Conservation (phyloP, 2,329 filamentous ascomycete genomes). For the Scedosporium dehoogii region DNA sequence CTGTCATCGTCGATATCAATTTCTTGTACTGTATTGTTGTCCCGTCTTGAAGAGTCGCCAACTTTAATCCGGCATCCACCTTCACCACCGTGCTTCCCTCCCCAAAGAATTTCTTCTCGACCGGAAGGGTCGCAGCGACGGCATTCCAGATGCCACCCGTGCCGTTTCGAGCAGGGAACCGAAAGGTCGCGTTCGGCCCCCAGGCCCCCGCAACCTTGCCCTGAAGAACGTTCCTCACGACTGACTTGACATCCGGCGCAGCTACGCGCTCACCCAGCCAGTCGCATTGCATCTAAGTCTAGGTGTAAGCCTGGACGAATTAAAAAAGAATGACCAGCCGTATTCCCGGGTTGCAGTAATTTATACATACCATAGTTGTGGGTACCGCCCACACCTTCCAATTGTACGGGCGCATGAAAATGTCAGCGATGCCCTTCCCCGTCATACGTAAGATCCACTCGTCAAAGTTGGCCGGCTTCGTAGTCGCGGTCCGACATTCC, state of each 20-base stretch:
- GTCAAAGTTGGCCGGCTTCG: conserved; percentile 93
- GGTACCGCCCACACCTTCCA: conserved; percentile 99
- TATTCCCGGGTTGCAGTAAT: not conserved
- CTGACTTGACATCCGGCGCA: conserved; percentile 86
- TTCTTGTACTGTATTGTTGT: conserved; percentile 85
- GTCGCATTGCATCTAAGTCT: conserved; percentile 82
- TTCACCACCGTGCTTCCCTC: conserved; percentile 74
- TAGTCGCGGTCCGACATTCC: conserved; percentile 74
- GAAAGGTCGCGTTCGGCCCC: conserved; percentile 97
- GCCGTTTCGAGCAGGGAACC: conserved; percentile 89
- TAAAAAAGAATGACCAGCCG: not conserved
- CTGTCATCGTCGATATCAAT: conserved; percentile 91
- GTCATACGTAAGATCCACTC: conserved; percentile 96
- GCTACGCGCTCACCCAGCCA: conserved; percentile 99
- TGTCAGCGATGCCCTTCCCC: conserved; percentile 79
- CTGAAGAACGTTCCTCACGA: conserved; percentile 89
- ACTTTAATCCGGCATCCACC: conserved; percentile 78
- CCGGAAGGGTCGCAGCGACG: conserved; percentile 83
- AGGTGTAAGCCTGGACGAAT: not conserved
- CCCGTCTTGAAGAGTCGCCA: conserved; percentile 72
- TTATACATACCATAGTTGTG: conserved; percentile 70
- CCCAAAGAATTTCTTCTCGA: conserved; percentile 86
- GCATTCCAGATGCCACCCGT: conserved; percentile 99
- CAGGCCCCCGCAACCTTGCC: conserved; percentile 95
- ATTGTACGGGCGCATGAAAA: conserved; percentile 99